These are phyloP conservation scores for Stagonosporopsis chrysanthemi DNA, from an alignment of 2,329 filamentous ascomycete species.

Conservation along the genomic window DNA sequence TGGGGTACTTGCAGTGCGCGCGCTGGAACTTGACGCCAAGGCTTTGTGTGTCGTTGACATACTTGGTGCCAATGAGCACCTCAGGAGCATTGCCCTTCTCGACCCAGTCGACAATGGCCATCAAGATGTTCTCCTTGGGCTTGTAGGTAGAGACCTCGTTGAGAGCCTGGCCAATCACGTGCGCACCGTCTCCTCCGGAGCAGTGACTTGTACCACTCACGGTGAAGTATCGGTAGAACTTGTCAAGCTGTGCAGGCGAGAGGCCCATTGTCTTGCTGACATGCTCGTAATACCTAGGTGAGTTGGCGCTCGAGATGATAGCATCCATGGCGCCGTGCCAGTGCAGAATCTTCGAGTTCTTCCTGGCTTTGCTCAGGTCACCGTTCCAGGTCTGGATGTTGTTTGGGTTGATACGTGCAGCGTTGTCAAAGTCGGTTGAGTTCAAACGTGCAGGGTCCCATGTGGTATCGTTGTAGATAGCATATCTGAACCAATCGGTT, in stretches of 20 bases:
- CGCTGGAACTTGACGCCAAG: slow-evolving; percentile 44
- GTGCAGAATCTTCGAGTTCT: slow-evolving; percentile 57
- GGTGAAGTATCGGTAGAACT: slow-evolving; percentile 61
- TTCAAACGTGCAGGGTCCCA: slow-evolving; percentile 53
- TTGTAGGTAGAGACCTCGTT: slow-evolving; percentile 37
- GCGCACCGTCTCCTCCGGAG: slow-evolving; percentile 57
- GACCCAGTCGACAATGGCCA: slow-evolving; percentile 59
- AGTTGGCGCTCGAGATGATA: slow-evolving; percentile 56
- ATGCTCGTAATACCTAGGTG: slow-evolving; percentile 58
- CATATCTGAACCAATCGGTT: slow-evolving; percentile 59
- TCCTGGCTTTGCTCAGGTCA: slow-evolving; percentile 48
- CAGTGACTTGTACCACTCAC: slow-evolving; percentile 63
- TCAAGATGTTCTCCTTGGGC: slow-evolving; percentile 55
- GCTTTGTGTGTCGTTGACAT: slow-evolving; percentile 37
- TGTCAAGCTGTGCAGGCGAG: slow-evolving; percentile 46
- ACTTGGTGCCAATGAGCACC: slow-evolving; percentile 42
- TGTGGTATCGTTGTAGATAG: slow-evolving; percentile 55
- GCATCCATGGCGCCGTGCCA: slow-evolving; percentile 56
- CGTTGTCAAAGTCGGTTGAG: slow-evolving; percentile 52
- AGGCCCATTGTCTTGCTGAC: slow-evolving; percentile 55
- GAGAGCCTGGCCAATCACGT: slow-evolving; percentile 41
- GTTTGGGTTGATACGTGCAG: slow-evolving; percentile 47
- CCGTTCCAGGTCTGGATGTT: slow-evolving; percentile 53
- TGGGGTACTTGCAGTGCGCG: slow-evolving; percentile 50
- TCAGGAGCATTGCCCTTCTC: slow-evolving; percentile 54